These are phyloP conservation scores for Candida oleophila DNA, from an alignment of 805 yeast genomes.

Conservation along the genomic window DNA sequence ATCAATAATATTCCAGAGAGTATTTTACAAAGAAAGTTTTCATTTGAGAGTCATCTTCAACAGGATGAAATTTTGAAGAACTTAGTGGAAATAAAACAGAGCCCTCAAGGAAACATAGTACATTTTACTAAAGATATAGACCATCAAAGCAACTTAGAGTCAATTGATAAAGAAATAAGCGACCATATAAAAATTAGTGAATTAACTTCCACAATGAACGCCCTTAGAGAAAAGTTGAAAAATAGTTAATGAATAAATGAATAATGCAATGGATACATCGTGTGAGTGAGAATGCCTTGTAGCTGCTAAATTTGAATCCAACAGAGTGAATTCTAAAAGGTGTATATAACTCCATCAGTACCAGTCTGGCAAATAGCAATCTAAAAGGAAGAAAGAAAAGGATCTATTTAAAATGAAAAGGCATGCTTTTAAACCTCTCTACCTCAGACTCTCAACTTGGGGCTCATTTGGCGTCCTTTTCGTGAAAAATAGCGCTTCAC, in stretches of 20 bases:
- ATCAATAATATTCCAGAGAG: slow-evolving; percentile 14
- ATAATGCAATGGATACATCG: neutral
- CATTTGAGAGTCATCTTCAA: neutral
- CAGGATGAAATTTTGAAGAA: slow-evolving; percentile 5
- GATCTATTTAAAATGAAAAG: no score
- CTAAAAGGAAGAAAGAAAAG: no score
- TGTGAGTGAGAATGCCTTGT: no score
- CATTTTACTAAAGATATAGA: neutral
- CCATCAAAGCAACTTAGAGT: neutral
- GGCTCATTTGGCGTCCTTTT: no score
- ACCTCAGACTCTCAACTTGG: no score
- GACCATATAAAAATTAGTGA: neutral
- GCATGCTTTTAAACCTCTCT: no score
- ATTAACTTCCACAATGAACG: neutral
- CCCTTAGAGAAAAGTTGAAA: neutral
- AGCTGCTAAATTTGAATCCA: no score
- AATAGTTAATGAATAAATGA: no score
- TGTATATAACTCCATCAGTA: no score
- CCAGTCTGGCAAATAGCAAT: no score
- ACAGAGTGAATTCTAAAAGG: no score
- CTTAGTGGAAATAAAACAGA: slow-evolving; percentile 5
- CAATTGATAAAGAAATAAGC: neutral
- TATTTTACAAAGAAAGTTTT: slow-evolving; percentile 9
- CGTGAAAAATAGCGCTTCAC: slow-evolving; percentile 14
- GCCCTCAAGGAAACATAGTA: neutral